phyloP scores from a whole-genome alignment of 2,329 filamentous ascomycete genomes.

The Aureobasidium vineae region DNA sequence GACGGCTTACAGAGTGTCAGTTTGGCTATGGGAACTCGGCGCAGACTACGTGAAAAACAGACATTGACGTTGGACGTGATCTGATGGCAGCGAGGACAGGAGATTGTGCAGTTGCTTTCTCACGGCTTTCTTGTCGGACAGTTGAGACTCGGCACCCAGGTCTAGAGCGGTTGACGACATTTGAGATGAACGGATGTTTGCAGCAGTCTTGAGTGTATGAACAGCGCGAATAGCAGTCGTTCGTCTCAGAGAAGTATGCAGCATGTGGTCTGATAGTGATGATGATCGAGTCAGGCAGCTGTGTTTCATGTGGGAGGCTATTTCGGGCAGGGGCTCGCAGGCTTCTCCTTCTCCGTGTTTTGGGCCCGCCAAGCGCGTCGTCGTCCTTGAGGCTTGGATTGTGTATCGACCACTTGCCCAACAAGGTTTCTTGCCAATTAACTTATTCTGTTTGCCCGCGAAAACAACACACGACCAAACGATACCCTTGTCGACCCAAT shows the following conservation, averaged over 20 bases:
- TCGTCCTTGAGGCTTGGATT: neutral
- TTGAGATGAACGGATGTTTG: neutral
- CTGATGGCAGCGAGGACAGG: slow-evolving; percentile 60
- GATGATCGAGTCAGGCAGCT: neutral
- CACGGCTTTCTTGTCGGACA: slow-evolving; percentile 65
- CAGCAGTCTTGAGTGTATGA: neutral
- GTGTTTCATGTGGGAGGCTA: slow-evolving; percentile 9
- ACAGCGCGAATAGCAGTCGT: neutral
- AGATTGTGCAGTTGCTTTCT: slow-evolving; percentile 66
- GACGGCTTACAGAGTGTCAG: slow-evolving; percentile 53
- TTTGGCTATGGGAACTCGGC: neutral
- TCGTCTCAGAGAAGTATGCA: neutral
- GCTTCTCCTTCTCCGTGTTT: slow-evolving; percentile 17
- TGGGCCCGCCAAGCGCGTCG: slow-evolving; percentile 15
- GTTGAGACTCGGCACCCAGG: slow-evolving; percentile 27
- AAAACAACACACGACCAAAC: neutral
- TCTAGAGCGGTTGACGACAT: slow-evolving; percentile 12
- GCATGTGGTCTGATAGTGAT: slow-evolving; percentile 3
- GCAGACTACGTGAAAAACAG: slow-evolving; percentile 38
- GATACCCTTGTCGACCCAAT: neutral
- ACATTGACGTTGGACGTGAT: slow-evolving; percentile 70
- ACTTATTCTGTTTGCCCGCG: neutral
- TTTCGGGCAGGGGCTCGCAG: slow-evolving; percentile 13
- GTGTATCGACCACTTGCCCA: neutral
- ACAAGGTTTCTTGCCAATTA: neutral